Percentiles rank a stretch among this genome's conserved stretches.
These are phyloP conservation scores for Myriosclerotinia curreyana DNA, from an alignment of 2,329 filamentous ascomycete species.

Conservation along the genomic window DNA sequence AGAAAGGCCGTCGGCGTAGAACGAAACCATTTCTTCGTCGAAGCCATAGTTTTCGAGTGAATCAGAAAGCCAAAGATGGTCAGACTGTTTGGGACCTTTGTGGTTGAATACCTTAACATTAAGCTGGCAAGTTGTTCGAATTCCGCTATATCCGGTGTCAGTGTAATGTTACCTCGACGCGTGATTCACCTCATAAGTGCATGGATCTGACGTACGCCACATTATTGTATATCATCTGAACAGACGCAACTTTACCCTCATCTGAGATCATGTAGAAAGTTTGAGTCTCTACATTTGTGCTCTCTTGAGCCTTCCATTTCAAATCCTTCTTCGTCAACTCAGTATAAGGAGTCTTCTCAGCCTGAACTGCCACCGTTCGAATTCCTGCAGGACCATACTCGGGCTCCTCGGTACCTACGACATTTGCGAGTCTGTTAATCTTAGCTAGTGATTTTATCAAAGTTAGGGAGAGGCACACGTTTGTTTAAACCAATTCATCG, in stretches of 20 bases:
- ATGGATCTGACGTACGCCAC: constrained; percentile 66
- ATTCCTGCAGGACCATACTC: constrained; percentile 90
- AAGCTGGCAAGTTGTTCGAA: constrained; percentile 90
- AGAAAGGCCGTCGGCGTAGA: constrained; percentile 82
- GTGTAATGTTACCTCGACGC: constrained; percentile 10
- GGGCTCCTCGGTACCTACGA: constrained; percentile 94
- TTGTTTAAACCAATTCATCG: constrained; percentile 24
- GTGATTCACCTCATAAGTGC: constrained; percentile 29
- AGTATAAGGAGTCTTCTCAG: constrained; percentile 73
- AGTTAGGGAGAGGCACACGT: constrained; percentile 20
- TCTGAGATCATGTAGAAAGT: constrained; percentile 88
- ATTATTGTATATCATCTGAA: constrained; percentile 96
- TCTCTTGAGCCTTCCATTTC: constrained; percentile 77
- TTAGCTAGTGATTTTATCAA: constrained; percentile 16
- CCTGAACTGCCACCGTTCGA: constrained; percentile 78
- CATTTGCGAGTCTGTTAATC: constrained; percentile 60
- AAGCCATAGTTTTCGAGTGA: constrained; percentile 77
- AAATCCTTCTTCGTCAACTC: constrained; percentile 74
- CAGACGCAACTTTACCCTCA: constrained; percentile 70
- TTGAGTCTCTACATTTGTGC: constrained; percentile 91
- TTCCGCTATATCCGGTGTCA: constrained; percentile 58
- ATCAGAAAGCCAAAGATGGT: constrained; percentile 75
- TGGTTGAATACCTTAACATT: constrained; percentile 88
- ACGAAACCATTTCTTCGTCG: constrained; percentile 76
- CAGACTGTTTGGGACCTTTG: constrained; percentile 62